Base-by-base conservation (phyloP, 208 protist genomes). In the Acanthamoeba triangularis region DNA sequence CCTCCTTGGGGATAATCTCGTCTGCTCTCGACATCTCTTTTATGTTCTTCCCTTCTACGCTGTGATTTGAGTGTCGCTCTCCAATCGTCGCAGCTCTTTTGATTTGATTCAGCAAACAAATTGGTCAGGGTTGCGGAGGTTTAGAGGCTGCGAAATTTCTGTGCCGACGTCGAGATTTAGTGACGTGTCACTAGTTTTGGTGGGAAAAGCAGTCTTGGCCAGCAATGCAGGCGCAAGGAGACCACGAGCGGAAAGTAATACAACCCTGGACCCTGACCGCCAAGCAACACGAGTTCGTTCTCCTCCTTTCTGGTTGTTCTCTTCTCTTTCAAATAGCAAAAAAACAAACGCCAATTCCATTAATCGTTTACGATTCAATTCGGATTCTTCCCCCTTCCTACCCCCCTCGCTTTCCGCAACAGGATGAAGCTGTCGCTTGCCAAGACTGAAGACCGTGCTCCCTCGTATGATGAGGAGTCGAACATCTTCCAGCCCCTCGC, bases 401-500 rank as follows among this genome's bases (percentile, higher is more conserved):
- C n/a, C n/a, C n/a, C n/a, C n/a, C n/a, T 67, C 16, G 16, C 61
- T 7, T n/a, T 67, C 61, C 61, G 37, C 13, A 44, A 37, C n/a
- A 47, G 37, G 20, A 92, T 92, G 85, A 92, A 92, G 85, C 41
- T 92, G 33, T 74, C 85, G 5, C 41, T 92, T 11, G 30, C n/a
- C 30, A 47, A 74, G 33, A 47, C 63, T 33, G 85, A 63, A 41
- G 47, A 74, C 10, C 16, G 54, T 8, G 82, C 82, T 10, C 33
- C 28, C 7, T 76, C 59, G 28, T 92, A 92, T 23, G 85, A 67
- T 28, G 59, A 92, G 59, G 85, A 92, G 35, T 67, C 85, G 2
- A 74, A 92, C 59, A 92, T 92, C 59, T 92, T 92, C 59, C 20
- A 65, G 30, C 85, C 85, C 59, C 14, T 92, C 33, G 37, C 16